phyloP scores from a whole-genome alignment of 805 yeast species.

The Torulaspora quercuum region DNA sequence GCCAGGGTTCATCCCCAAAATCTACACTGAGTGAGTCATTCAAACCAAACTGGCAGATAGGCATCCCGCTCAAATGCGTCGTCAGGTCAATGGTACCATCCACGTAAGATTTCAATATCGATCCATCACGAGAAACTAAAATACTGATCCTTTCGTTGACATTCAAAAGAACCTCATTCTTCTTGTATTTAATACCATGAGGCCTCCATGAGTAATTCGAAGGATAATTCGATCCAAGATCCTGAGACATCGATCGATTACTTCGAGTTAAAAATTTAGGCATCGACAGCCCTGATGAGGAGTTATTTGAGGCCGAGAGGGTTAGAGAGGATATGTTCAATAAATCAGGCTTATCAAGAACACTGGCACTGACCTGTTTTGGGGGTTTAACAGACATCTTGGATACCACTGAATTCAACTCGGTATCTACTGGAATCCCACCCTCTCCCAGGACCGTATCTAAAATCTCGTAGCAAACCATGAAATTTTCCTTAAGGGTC shows the following conservation, averaged over 20 bases:
- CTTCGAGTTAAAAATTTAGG: conserved; percentile 24
- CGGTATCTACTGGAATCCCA: conserved; percentile 32
- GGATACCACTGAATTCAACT: conserved; percentile 24
- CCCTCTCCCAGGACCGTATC: conserved; percentile 54
- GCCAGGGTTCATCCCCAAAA: conserved; percentile 16
- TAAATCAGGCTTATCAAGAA: conserved; percentile 10
- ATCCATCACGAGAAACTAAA: conserved; percentile 61
- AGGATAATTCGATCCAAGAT: conserved; percentile 25
- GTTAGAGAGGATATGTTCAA: conserved; percentile 11
- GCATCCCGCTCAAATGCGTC: conserved; percentile 75
- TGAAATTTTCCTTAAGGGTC: conserved; percentile 60
- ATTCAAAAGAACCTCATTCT: conserved; percentile 74
- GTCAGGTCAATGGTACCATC: conserved; percentile 73
- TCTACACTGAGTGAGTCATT: conserved; percentile 46
- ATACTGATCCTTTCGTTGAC: conserved; percentile 73
- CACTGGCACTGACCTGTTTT: conserved; percentile 11
- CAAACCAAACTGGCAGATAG: conserved; percentile 76
- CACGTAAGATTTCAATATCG: conserved; percentile 63
- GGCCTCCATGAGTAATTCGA: conserved; percentile 65
- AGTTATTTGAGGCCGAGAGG: conserved; percentile 5
- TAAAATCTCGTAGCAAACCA: conserved; percentile 67
- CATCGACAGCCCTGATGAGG: conserved; percentile 13
- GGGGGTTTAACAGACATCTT: conserved; percentile 28
- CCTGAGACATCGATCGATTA: conserved; percentile 18
- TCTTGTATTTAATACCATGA: conserved; percentile 66